Base-by-base conservation (phyloP, 2,329 filamentous ascomycete genomes). In the Pleurostoma richardsiae region DNA sequence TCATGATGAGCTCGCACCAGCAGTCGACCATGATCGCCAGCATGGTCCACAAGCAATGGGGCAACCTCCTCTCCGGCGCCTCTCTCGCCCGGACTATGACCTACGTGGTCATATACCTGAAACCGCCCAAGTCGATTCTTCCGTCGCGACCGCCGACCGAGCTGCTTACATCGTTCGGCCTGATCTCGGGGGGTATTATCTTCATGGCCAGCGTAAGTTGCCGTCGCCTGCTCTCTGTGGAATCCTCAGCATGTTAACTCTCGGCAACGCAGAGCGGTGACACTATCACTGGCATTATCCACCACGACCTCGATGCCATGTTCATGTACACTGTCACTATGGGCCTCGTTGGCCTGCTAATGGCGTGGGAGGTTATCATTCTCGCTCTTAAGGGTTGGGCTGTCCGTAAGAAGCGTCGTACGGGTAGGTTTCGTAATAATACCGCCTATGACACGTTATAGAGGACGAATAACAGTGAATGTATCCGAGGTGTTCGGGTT, bases 41-140 rank as follows among this genome's bases (percentile, higher is more conserved):
- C 55, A 96, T 94, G 88, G 80, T 97, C 42, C 92, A 97, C 70
- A 85, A 85, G 61, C 91, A 96, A 66, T 97, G 92, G 92, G 92
- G 92, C 29, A 83, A 83, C 58, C 77, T 97, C 54, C 77, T 97
- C 45, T 78, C 88, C 41, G 90, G 85, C 29, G 91, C 90, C 46
- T 85, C 90, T 0, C 74, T 95, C 49, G 84, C 90, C 28, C 82
- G 92, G 41, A 83, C 76, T 2, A 69, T 88, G 47, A 95, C 90
- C 5, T 97, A 96, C 63, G 66, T 94, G 4, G 68, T 91, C 39
- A 68, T 89, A 49, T 97, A 86, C 65, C 70, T 96, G 45, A 83
- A 83, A 54, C 90, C 91, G 11, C 90, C 91, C 2, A 85, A 74
- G 29, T 95, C 90, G 0, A 78, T 88, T 51, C 75, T 91, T 26